Conservation (phyloP, 495 filamentous ascomycete genomes). For the Penicillium waksmanii region DNA sequence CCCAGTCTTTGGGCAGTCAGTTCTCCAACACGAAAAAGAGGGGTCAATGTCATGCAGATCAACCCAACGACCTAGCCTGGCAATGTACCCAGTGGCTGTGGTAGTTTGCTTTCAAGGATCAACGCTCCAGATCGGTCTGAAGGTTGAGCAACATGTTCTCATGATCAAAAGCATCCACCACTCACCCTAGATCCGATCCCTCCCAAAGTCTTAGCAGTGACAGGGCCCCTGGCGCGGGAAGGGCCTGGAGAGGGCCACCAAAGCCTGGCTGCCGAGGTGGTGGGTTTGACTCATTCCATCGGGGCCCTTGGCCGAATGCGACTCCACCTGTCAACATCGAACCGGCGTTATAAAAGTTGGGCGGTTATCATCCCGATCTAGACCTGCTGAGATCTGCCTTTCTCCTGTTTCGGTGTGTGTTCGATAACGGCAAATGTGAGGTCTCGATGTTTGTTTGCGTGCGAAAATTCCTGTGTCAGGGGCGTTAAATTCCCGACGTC, state of each 20-base stretch:
- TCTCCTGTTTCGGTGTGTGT: background rate
- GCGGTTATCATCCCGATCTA: background rate
- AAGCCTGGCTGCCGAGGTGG: constrained; percentile 5
- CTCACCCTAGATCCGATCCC: constrained; percentile 2
- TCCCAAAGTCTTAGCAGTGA: constrained; percentile 3
- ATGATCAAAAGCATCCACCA: constrained; percentile 4
- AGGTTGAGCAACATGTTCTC: constrained; percentile 10
- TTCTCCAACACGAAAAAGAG: constrained; percentile 10
- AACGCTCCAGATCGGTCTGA: constrained; percentile 8
- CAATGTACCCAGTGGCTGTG: background rate
- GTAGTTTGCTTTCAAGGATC: background rate
- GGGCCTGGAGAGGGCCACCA: background rate
- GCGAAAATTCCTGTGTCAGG: constrained; percentile 5
- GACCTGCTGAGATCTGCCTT: background rate
- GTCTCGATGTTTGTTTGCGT: background rate
- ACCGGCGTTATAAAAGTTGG: background rate
- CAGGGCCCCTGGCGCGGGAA: constrained; percentile 16
- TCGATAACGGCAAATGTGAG: background rate
- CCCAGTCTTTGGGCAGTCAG: constrained; percentile 9
- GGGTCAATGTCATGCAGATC: constrained; percentile 15
- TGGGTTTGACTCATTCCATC: constrained; percentile 15
- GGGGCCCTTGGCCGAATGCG: constrained; percentile 10
- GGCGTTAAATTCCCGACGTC: constrained; percentile 9
- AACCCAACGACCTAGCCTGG: constrained; percentile 6
- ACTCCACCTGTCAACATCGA: constrained; percentile 14